Percentiles rank a stretch among this genome's conserved stretches.
phyloP scores from a whole-genome alignment of 768 basidiomycete genomes.

The Boletus pseudo-olivaceus region DNA sequence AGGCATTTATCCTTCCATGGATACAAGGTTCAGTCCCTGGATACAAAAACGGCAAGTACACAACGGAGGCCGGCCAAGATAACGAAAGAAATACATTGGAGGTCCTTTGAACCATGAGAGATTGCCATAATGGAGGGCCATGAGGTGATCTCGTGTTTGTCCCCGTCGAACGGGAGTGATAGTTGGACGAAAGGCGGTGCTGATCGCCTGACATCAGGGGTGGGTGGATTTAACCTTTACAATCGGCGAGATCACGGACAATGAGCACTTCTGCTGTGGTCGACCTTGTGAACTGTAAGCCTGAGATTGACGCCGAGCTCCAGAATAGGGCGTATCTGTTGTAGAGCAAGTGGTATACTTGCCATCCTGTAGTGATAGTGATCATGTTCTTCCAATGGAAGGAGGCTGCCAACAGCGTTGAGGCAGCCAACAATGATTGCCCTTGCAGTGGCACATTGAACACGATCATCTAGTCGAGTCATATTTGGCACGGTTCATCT shows the following conservation, averaged over 20 bases:
- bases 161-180: not conserved
- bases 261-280: slow-evolving; percentile 8
- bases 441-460: slow-evolving; percentile 1
- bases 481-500: too few species aligned
- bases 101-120: slow-evolving; percentile 6
- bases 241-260: slow-evolving; percentile 18
- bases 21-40: slow-evolving; percentile 8
- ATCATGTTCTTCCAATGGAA: not conserved
- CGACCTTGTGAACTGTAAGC: not conserved
- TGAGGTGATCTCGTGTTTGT: slow-evolving; percentile 29
- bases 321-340: not conserved
- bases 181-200: slow-evolving; percentile 13
- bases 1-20: not conserved
- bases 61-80: slow-evolving; percentile 17
- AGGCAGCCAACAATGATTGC: not conserved
- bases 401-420: not conserved
- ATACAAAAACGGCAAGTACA: slow-evolving; percentile 2
- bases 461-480: not conserved
- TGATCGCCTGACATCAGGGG: slow-evolving; percentile 18
- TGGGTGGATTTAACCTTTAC: slow-evolving; percentile 21
- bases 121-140: slow-evolving; percentile 15
- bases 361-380: slow-evolving; percentile 28
- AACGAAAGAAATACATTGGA: slow-evolving; percentile 3
- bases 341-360: not conserved
- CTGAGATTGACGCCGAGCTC: not conserved